Percentiles rank a stretch among this genome's conserved stretches.
Evolutionary conservation across 208 protist species (phyloP).

Genomic region (Leptomonas pyrrhocoris): DNA sequence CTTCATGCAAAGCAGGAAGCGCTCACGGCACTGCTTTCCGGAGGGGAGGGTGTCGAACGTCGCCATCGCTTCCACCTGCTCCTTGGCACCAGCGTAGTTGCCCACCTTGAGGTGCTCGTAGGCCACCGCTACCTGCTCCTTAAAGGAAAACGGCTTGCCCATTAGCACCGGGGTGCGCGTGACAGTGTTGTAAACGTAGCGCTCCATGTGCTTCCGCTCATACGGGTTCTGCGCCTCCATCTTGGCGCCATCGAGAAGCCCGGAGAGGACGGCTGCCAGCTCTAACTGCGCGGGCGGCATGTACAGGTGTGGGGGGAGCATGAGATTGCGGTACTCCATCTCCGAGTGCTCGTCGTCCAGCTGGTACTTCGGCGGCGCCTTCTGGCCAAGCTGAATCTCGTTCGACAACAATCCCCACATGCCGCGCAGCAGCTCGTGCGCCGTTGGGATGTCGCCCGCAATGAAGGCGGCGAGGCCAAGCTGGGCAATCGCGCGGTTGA

Average conservation of each 20-base stretch:
- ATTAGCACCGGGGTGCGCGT: slow-evolving; percentile 51
- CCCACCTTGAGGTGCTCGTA: slow-evolving; percentile 75
- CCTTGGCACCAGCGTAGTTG: slow-evolving; percentile 65
- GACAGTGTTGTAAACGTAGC: slow-evolving; percentile 75
- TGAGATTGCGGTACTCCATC: slow-evolving; percentile 61
- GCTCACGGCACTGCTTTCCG: slow-evolving; percentile 46
- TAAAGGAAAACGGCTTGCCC: slow-evolving; percentile 64
- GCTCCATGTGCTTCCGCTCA: slow-evolving; percentile 63
- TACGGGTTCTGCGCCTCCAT: slow-evolving; percentile 85
- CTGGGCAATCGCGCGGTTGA: slow-evolving; percentile 83
- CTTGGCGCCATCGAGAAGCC: slow-evolving; percentile 70
- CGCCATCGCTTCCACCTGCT: slow-evolving; percentile 64
- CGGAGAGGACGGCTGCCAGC: slow-evolving; percentile 77
- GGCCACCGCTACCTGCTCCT: slow-evolving; percentile 66
- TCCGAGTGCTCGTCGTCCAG: slow-evolving; percentile 49
- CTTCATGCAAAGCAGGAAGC: slow-evolving; percentile 66
- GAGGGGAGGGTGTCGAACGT: slow-evolving; percentile 67
- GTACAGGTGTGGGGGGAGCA: slow-evolving; percentile 58
- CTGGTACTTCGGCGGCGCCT: slow-evolving; percentile 39
- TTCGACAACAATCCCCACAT: slow-evolving; percentile 63
- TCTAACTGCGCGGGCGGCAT: slow-evolving; percentile 77
- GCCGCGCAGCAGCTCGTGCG: slow-evolving; percentile 65
- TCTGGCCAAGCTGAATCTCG: slow-evolving; percentile 72
- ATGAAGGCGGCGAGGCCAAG: slow-evolving; percentile 83
- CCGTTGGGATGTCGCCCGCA: slow-evolving; percentile 56